Conservation (phyloP, 805 yeast species). For the Teunomyces atbi region DNA sequence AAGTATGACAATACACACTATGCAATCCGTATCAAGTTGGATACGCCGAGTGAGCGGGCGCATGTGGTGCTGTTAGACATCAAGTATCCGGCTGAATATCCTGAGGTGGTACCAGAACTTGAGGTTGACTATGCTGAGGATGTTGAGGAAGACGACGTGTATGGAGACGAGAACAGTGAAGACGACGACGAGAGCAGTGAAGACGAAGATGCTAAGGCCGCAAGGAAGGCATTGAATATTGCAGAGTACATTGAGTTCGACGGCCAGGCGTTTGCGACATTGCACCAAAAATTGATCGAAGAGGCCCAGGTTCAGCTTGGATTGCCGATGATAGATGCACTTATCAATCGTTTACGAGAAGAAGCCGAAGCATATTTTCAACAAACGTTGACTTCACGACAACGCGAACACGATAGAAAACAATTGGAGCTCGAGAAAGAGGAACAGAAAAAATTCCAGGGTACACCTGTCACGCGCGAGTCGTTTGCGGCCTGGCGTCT, state of each 20-base stretch:
- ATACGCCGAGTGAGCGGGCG: slow-evolving; percentile 58
- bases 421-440: slow-evolving; percentile 66
- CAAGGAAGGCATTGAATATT: slow-evolving; percentile 46
- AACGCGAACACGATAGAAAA: slow-evolving; percentile 57
- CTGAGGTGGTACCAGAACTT: slow-evolving; percentile 72
- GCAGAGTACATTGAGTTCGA: slow-evolving; percentile 60
- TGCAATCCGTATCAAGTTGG: slow-evolving; percentile 60
- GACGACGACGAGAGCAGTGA: slow-evolving; percentile 44
- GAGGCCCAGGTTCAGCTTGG: slow-evolving; percentile 82
- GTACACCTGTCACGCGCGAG: slow-evolving; percentile 84
- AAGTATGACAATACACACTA: slow-evolving; percentile 47
- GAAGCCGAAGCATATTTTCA: slow-evolving; percentile 69
- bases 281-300: slow-evolving; percentile 42
- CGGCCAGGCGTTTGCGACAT: slow-evolving; percentile 41
- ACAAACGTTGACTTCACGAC: slow-evolving; percentile 52
- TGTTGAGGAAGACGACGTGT: slow-evolving; percentile 21
- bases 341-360: slow-evolving; percentile 77
- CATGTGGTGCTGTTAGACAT: slow-evolving; percentile 62
- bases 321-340: slow-evolving; percentile 85
- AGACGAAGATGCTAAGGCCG: slow-evolving; percentile 26
- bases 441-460: slow-evolving; percentile 87
- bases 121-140: slow-evolving; percentile 33
- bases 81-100: slow-evolving; percentile 73
- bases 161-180: slow-evolving; percentile 33
- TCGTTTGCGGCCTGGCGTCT: slow-evolving; percentile 72